phyloP scores from a whole-genome alignment of 2,329 filamentous ascomycete species.

The Ceratocystis albifundus region DNA sequence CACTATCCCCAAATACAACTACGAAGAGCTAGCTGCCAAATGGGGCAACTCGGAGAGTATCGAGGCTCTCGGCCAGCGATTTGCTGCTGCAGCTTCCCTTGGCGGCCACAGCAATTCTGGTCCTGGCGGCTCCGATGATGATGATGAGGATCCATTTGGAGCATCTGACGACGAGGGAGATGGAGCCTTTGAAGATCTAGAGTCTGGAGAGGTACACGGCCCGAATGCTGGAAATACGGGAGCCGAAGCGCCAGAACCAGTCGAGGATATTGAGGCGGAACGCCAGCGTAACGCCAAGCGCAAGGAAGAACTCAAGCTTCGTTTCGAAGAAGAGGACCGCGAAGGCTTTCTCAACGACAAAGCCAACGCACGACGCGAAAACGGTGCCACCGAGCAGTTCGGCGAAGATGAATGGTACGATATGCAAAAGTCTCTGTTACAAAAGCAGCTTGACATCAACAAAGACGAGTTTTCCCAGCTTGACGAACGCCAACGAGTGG shows the following conservation, averaged over 20 bases:
- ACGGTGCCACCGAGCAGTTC: constrained; percentile 62
- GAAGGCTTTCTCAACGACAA: constrained; percentile 92
- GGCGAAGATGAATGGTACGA: constrained; percentile 99
- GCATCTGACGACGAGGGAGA: constrained; percentile 59
- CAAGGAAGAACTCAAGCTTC: constrained; percentile 86
- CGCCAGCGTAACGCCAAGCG: constrained; percentile 79
- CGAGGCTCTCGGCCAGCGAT: constrained; percentile 60
- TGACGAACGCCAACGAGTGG: constrained; percentile 68
- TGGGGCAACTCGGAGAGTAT: constrained; percentile 74
- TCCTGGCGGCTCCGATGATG: constrained; percentile 36
- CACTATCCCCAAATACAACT: constrained; percentile 66
- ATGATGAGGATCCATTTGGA: constrained; percentile 39
- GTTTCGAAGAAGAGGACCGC: constrained; percentile 96
- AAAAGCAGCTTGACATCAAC: constrained; percentile 96
- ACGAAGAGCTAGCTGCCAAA: constrained; percentile 67
- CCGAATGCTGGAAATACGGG: constrained; percentile 25
- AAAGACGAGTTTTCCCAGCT: constrained; percentile 81
- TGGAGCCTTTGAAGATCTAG: constrained; percentile 74
- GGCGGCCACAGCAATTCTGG: constrained; percentile 27
- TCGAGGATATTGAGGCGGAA: constrained; percentile 64
- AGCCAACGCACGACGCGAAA: constrained; percentile 59
- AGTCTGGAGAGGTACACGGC: constrained; percentile 56
- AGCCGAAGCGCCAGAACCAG: constrained; percentile 34
- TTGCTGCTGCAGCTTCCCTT: constrained; percentile 52
- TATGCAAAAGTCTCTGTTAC: constrained; percentile 81